These are phyloP conservation scores for Alternaria arbusti DNA, from an alignment of 2,329 filamentous ascomycete species.

Conservation along the genomic window DNA sequence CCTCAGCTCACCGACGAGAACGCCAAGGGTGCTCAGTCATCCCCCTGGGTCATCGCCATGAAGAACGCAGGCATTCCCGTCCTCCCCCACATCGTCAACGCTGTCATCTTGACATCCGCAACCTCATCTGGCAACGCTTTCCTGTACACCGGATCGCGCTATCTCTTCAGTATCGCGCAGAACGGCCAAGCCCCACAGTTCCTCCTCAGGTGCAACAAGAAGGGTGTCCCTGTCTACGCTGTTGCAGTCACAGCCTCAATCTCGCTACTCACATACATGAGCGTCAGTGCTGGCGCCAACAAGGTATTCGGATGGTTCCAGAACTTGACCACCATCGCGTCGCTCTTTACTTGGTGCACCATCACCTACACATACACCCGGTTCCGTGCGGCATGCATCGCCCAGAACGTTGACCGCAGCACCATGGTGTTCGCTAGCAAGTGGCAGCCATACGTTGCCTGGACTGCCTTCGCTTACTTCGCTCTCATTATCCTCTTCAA, in stretches of 20 bases:
- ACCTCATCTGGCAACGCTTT: conserved; percentile 74
- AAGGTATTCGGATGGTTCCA: conserved; percentile 71
- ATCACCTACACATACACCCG: conserved; percentile 64
- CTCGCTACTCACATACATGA: conserved; percentile 58
- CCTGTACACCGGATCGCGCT: conserved; percentile 62
- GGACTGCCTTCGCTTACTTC: conserved; percentile 63
- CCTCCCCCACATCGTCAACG: conserved; percentile 77
- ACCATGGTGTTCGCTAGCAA: conserved; percentile 57
- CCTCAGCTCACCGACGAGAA: conserved; percentile 55
- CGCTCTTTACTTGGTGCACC: conserved; percentile 62
- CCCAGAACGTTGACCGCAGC: conserved; percentile 63
- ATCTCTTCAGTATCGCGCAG: conserved; percentile 58
- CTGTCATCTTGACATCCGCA: conserved; percentile 74
- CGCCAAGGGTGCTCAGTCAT: conserved; percentile 44
- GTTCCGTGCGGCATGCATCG: conserved; percentile 56
- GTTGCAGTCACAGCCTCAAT: conserved; percentile 50
- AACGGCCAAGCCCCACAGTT: conserved; percentile 61
- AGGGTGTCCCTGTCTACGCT: conserved; percentile 51
- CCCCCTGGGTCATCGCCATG: conserved; percentile 67
- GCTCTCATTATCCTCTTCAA: conserved; percentile 67
- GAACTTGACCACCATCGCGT: conserved; percentile 68
- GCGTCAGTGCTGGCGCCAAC: conserved; percentile 53
- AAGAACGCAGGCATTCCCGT: conserved; percentile 69
- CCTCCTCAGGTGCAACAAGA: conserved; percentile 57
- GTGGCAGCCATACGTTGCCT: conserved; percentile 63